phyloP scores from a whole-genome alignment of 331 rosid genomes.

The Quercus lobata region DNA sequence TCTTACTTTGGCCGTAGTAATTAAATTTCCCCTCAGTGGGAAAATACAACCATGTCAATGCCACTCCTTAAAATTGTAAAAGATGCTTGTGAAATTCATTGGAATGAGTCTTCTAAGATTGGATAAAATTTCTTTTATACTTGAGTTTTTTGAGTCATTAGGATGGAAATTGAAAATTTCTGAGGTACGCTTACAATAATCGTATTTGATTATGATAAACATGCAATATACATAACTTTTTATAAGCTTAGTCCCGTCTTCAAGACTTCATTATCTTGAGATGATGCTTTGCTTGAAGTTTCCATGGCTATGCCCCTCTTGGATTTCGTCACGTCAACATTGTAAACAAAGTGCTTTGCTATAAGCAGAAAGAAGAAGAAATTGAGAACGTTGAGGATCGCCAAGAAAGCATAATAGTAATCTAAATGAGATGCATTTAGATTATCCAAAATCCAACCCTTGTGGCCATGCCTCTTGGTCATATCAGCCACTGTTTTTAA shows the following conservation, averaged over 20 bases:
- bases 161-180: background rate
- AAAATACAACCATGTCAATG: no score
- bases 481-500: constrained; percentile 44
- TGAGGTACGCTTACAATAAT: background rate
- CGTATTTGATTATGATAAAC: background rate
- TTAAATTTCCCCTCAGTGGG: no score
- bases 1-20: no score
- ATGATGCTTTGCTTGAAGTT: constrained; percentile 4
- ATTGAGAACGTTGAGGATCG: constrained; percentile 49
- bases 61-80: no score
- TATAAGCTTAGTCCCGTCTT: constrained; percentile 13
- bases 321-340: constrained; percentile 32
- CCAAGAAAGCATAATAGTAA: constrained; percentile 63
- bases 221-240: background rate
- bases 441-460: constrained; percentile 78
- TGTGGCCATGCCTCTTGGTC: constrained; percentile 38
- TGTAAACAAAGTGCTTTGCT: constrained; percentile 62
- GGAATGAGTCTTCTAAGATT: background rate
- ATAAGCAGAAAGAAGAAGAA: constrained; percentile 55
- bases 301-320: constrained; percentile 19
- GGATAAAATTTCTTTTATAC: background rate
- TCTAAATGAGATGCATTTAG: constrained; percentile 66
- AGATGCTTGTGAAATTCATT: background rate
- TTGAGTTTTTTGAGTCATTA: background rate
- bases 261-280: constrained; percentile 4